Percentiles rank a stretch among this genome's conserved stretches.
Conservation (phyloP, 306 rosid genomes). For the Vicia sativa region DNA sequence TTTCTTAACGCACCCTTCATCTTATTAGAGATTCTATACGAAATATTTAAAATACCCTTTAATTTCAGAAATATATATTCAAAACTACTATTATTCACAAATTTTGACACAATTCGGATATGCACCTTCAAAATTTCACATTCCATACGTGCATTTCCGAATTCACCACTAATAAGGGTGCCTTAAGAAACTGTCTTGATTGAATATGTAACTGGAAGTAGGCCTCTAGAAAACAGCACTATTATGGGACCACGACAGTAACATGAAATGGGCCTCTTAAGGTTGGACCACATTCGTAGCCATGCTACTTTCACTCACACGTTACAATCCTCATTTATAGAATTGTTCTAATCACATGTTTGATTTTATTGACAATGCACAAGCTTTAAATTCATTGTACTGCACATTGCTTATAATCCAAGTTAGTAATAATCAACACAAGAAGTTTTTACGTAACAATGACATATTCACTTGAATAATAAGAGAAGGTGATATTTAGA, state of each 20-base stretch:
- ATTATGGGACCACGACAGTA: conserved; percentile 2
- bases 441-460: not conserved
- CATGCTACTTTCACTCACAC: not conserved
- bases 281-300: conserved; percentile 18
- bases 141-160: too few relatives aligned
- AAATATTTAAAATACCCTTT: too few relatives aligned
- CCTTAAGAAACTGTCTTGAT: too few relatives aligned
- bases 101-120: too few relatives aligned
- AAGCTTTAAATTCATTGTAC: conserved; percentile 12
- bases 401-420: conserved; percentile 15
- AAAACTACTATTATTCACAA: too few relatives aligned
- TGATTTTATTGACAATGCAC: conserved; percentile 5
- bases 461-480: not conserved
- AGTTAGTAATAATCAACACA: not conserved
- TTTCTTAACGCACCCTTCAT: too few relatives aligned
- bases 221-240: not conserved
- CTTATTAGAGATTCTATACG: too few relatives aligned
- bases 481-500: not conserved
- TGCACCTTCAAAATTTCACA: too few relatives aligned
- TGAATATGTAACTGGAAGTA: not conserved
- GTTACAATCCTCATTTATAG: not conserved
- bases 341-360: conserved; percentile 5
- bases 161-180: too few relatives aligned
- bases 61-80: too few relatives aligned
- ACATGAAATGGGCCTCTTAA: not conserved